Conservation (phyloP, 441 rosid species). For the Arabidopsis hybrid region DNA sequence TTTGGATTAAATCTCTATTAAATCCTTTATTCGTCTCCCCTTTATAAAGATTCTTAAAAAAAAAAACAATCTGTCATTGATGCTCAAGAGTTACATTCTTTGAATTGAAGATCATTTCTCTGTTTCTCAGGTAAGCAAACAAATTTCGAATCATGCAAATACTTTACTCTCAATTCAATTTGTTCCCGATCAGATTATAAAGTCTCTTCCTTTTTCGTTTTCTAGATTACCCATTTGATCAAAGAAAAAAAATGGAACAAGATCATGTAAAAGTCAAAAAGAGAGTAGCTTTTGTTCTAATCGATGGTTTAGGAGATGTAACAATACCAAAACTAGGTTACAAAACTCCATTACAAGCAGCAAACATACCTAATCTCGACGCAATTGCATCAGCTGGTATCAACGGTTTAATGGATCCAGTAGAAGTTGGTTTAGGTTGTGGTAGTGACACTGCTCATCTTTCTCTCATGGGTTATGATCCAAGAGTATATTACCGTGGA, state of each 20-base stretch:
- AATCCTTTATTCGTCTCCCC: no score
- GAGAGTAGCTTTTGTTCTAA: constrained; percentile 86
- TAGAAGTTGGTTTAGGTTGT: constrained; percentile 95
- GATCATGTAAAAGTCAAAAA: constrained; percentile 34
- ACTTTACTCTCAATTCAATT: no score
- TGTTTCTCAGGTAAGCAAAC: not conserved
- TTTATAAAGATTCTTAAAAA: no score
- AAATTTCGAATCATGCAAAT: no score
- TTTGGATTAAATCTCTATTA: no score
- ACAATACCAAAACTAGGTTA: constrained; percentile 76
- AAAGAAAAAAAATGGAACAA: not conserved
- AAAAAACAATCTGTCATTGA: not conserved
- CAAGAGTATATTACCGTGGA: constrained; percentile 87
- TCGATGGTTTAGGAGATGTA: constrained; percentile 94
- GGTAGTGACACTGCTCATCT: constrained; percentile 96
- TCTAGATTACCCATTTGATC: not conserved
- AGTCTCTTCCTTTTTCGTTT: not conserved
- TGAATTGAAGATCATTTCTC: not conserved
- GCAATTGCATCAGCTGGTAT: constrained; percentile 89
- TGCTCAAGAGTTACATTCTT: not conserved
- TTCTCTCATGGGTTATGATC: constrained; percentile 90
- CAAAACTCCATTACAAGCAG: constrained; percentile 84
- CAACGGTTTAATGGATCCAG: constrained; percentile 97
- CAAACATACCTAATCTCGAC: constrained; percentile 74
- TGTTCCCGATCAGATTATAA: not conserved